Conservation (phyloP, 164 flowering plant species). For the Echeveria elegans region DNA sequence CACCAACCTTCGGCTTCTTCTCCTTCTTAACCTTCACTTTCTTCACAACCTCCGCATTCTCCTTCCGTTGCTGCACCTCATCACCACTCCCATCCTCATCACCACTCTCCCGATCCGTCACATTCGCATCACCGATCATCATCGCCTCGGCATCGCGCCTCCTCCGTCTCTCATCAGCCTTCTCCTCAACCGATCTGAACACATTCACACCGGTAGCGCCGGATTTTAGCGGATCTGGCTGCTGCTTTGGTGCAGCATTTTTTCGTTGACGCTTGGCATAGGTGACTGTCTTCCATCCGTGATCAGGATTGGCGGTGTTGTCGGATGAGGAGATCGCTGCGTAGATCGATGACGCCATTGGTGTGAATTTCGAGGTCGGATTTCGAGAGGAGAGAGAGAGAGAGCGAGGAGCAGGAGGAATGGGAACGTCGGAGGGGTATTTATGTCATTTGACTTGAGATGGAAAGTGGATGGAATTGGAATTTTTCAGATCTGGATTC, state of each 20-base stretch:
- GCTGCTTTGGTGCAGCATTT: neutral
- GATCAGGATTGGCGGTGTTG: neutral
- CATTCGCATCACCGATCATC: slow-evolving; percentile 15
- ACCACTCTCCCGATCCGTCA: slow-evolving; percentile 5
- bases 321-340: slow-evolving; percentile 7
- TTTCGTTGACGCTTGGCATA: slow-evolving; percentile 5
- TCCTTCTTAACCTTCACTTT: slow-evolving; percentile 41
- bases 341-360: neutral
- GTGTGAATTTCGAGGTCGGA: neutral
- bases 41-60: slow-evolving; percentile 18
- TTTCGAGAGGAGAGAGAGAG: neutral
- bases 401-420: neutral
- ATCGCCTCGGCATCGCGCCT: slow-evolving; percentile 30
- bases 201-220: neutral
- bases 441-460: neutral
- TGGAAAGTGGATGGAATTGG: neutral
- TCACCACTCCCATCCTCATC: slow-evolving; percentile 23
- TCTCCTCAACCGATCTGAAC: slow-evolving; percentile 1
- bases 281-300: slow-evolving; percentile 2
- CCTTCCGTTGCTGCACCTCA: slow-evolving; percentile 7
- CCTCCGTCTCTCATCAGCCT: slow-evolving; percentile 18
- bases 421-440: neutral
- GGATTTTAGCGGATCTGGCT: neutral
- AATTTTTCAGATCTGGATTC: neutral
- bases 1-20: slow-evolving; percentile 46